These are phyloP conservation scores for Fraxinus sp. DNA, from an alignment of 305 asterid genomes.

Conservation along the genomic window DNA sequence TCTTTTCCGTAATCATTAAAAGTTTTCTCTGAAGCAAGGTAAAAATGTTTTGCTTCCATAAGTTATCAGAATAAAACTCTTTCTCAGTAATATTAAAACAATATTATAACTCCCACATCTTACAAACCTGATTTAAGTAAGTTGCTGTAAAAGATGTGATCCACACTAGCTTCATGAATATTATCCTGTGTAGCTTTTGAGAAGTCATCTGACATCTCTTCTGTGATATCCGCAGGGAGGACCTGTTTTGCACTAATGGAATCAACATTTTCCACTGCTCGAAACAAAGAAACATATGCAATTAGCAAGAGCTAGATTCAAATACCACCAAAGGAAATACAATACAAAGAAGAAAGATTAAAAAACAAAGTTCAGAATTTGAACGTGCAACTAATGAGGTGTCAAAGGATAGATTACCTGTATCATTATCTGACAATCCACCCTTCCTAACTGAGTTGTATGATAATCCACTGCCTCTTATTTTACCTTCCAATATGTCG, in stretches of 20 bases:
- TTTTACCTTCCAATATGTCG: conserved; percentile 71
- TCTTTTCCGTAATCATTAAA: conserved; percentile 34
- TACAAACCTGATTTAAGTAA: conserved; percentile 35
- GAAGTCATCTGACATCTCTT: conserved; percentile 38
- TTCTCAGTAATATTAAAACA: conserved; percentile 11
- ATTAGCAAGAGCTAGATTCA: conserved; percentile 4
- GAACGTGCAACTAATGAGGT: not conserved
- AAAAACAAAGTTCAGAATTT: not conserved
- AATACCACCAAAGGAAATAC: not conserved
- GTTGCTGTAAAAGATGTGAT: conserved; percentile 31
- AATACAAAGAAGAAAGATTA: not conserved
- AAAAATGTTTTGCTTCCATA: conserved; percentile 13
- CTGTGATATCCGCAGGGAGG: conserved; percentile 31
- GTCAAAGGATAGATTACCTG: conserved; percentile 43
- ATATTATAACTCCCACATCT: conserved; percentile 25
- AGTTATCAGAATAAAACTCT: conserved; percentile 12
- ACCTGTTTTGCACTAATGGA: conserved; percentile 38
- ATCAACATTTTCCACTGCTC: conserved; percentile 51
- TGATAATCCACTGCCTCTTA: conserved; percentile 66
- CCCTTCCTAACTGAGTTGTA: conserved; percentile 56
- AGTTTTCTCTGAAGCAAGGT: conserved; percentile 34
- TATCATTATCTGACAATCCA: conserved; percentile 48
- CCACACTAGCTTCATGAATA: conserved; percentile 31
- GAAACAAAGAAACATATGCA: not conserved
- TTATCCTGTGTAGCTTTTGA: conserved; percentile 32